These are phyloP conservation scores for Adenanthera pavonina DNA, from an alignment of 306 rosid species.

Conservation along the genomic window DNA sequence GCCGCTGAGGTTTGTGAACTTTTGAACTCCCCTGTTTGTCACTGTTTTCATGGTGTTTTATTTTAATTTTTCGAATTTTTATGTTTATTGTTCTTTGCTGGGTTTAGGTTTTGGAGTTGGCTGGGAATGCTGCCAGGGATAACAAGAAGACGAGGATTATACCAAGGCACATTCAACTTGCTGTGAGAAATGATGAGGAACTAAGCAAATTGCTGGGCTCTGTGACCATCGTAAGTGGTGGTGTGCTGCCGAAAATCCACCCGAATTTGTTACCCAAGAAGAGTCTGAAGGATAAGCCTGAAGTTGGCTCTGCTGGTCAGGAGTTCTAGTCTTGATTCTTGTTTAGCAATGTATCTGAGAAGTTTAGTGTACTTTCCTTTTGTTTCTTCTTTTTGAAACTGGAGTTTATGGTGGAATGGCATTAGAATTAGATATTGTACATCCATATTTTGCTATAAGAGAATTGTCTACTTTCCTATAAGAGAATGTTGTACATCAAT, in stretches of 20 bases:
- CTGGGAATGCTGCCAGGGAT: slow-evolving; percentile 72
- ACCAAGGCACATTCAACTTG: slow-evolving; percentile 81
- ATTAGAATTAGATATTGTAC: slow-evolving; percentile 14
- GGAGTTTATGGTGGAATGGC: not conserved
- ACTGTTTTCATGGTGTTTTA: not conserved
- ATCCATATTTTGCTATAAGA: not conserved
- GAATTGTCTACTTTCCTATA: too few species aligned
- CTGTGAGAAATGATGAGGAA: slow-evolving; percentile 82
- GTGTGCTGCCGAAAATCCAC: slow-evolving; percentile 68
- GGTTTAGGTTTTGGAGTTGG: slow-evolving; percentile 60
- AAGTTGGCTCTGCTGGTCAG: slow-evolving; percentile 64
- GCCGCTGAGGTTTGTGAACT: slow-evolving; percentile 69
- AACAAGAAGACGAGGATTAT: slow-evolving; percentile 74
- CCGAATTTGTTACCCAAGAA: slow-evolving; percentile 70
- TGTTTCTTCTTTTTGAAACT: not conserved
- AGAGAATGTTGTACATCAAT: too few species aligned
- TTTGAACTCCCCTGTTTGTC: not conserved
- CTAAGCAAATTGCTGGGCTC: slow-evolving; percentile 72
- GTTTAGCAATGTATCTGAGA: not conserved
- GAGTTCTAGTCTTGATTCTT: slow-evolving; percentile 39
- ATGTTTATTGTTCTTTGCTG: not conserved
- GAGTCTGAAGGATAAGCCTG: slow-evolving; percentile 51
- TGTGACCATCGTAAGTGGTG: slow-evolving; percentile 72
- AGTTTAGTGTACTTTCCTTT: not conserved
- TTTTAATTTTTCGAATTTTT: not conserved